These are phyloP conservation scores for Zygoascus bituminiphila DNA, from an alignment of 805 yeast genomes.

Conservation along the genomic window DNA sequence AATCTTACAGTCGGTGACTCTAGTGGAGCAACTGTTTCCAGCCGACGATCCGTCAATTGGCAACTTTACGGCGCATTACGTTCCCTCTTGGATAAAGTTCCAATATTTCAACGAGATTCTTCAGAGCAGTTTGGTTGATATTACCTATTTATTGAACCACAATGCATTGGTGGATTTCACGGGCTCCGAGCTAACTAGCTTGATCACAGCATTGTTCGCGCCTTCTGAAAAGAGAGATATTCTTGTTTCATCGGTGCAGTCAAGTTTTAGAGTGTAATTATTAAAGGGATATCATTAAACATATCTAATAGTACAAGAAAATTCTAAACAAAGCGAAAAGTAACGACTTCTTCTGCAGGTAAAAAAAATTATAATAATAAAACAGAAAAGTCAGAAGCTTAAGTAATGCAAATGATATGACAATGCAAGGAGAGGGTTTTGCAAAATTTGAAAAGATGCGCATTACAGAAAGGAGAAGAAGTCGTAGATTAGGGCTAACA, in stretches of 20 bases:
- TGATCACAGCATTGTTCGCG: conserved; percentile 29
- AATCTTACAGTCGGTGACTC: conserved; percentile 11
- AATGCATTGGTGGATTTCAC: conserved; percentile 28
- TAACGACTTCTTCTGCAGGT: neutral
- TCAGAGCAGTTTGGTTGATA: conserved; percentile 25
- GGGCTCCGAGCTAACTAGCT: conserved; percentile 23
- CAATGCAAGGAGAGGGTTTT: neutral
- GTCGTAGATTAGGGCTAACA: neutral
- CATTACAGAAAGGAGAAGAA: neutral
- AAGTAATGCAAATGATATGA: neutral
- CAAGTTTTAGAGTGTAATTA: neutral
- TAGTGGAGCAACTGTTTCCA: conserved; percentile 13
- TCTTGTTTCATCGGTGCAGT: conserved; percentile 19
- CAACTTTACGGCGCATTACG: conserved; percentile 19
- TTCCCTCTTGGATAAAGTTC: conserved; percentile 33
- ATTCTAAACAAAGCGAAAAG: neutral
- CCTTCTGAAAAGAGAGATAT: conserved; percentile 25
- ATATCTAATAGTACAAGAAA: neutral
- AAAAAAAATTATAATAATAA: neutral
- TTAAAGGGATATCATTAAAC: neutral
- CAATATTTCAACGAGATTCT: conserved; percentile 28
- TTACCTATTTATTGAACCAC: conserved; percentile 22
- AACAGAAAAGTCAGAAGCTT: neutral
- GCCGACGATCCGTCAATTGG: conserved; percentile 2
- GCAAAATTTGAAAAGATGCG: neutral